Conservation (phyloP, 768 basidiomycete species). For the Sistotremastrum suecicum region DNA sequence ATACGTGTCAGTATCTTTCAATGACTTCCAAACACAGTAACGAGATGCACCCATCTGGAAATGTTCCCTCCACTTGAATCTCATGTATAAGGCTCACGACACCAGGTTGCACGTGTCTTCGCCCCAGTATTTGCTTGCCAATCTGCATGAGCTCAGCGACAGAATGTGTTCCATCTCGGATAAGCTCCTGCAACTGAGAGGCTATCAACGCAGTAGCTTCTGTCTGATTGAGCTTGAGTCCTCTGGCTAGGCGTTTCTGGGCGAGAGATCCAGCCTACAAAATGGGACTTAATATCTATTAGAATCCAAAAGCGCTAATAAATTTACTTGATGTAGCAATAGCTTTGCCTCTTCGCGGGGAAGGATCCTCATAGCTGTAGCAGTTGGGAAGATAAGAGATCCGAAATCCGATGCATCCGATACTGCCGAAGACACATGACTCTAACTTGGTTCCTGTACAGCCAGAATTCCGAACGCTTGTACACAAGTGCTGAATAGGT, state of each 20-base stretch:
- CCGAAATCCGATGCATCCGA: too few species aligned
- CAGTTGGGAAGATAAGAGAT: too few species aligned
- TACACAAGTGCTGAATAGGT: too few species aligned
- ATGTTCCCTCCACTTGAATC: slow-evolving; percentile 91
- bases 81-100: slow-evolving; percentile 68
- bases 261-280: slow-evolving; percentile 72
- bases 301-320: slow-evolving; percentile 13
- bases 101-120: slow-evolving; percentile 76
- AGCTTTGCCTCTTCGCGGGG: slow-evolving; percentile 69
- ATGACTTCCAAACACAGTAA: neutral
- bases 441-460: too few species aligned
- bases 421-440: too few species aligned
- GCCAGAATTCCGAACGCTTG: too few species aligned
- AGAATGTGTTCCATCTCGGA: slow-evolving; percentile 77
- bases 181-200: slow-evolving; percentile 83
- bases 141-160: slow-evolving; percentile 89
- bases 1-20: neutral
- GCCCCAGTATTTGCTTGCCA: slow-evolving; percentile 78
- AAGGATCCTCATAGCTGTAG: slow-evolving; percentile 42
- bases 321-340: slow-evolving; percentile 46
- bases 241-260: slow-evolving; percentile 91
- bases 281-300: neutral
- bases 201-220: slow-evolving; percentile 88
- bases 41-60: slow-evolving; percentile 58
- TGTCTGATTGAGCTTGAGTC: slow-evolving; percentile 70